phyloP scores from a whole-genome alignment of 805 yeast species.

The Candida peoriensis region DNA sequence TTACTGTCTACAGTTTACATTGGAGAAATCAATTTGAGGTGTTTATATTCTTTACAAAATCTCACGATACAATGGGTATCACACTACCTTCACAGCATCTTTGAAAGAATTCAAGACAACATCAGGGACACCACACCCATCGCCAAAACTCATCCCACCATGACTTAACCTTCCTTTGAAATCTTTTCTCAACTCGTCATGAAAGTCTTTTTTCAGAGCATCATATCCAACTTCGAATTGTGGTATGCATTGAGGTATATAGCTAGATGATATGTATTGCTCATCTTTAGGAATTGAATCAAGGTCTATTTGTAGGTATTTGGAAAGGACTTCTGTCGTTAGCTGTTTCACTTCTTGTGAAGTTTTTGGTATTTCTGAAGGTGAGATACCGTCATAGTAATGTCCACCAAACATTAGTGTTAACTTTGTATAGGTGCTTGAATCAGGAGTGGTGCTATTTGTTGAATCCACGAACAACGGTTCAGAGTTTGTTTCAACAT shows the following conservation, averaged over 20 bases:
- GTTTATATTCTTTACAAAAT: background rate
- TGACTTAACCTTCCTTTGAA: constrained; percentile 42
- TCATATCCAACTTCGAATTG: constrained; percentile 72
- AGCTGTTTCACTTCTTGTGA: constrained; percentile 6
- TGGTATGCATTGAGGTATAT: constrained; percentile 66
- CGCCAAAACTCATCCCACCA: constrained; percentile 79
- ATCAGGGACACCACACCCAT: constrained; percentile 88
- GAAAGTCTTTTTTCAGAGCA: constrained; percentile 33
- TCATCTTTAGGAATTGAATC: constrained; percentile 4
- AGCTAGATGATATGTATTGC: constrained; percentile 25
- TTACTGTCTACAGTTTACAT: background rate
- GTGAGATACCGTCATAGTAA: constrained; percentile 29
- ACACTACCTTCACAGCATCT: constrained; percentile 35
- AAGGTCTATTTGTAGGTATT: constrained; percentile 30
- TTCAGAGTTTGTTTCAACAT: constrained; percentile 55
- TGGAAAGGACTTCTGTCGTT: constrained; percentile 35
- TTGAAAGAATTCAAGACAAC: constrained; percentile 62
- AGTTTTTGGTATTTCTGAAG: constrained; percentile 23
- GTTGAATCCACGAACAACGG: constrained; percentile 23
- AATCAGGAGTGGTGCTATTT: constrained; percentile 10
- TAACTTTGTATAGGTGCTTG: constrained; percentile 49
- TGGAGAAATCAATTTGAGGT: background rate
- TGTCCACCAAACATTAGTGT: constrained; percentile 94
- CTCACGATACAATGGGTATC: background rate
- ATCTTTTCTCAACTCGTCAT: constrained; percentile 27